Evolutionary conservation across 2,329 filamentous ascomycete genomes (phyloP).

Genomic region (Zasmidium angulare): DNA sequence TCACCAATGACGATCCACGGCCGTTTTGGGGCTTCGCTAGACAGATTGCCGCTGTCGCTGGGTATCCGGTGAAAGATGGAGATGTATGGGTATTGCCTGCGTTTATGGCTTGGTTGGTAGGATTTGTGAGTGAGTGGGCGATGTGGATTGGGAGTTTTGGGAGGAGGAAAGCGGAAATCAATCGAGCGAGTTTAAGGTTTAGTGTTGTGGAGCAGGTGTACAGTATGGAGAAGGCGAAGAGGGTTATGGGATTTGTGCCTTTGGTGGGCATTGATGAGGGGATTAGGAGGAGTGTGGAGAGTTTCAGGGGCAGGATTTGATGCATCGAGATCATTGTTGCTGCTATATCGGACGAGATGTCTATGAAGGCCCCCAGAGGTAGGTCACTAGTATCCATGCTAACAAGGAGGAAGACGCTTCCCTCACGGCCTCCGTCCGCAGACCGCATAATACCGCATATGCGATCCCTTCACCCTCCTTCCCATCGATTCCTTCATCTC

Average conservation of each 20-base stretch:
- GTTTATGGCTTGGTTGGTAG: neutral
- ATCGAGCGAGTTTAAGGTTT: neutral
- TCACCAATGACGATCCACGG: neutral
- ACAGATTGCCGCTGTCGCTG: neutral
- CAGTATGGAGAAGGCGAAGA: neutral
- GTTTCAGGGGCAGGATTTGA: neutral
- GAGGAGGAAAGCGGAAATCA: neutral
- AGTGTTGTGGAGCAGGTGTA: neutral
- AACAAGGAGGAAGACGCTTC: no score
- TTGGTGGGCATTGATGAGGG: neutral
- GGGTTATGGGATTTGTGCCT: neutral
- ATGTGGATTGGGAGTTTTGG: neutral
- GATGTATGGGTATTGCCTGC: neutral
- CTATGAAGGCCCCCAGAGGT: no score
- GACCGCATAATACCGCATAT: neutral
- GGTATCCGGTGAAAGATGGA: neutral
- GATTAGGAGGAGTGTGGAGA: neutral
- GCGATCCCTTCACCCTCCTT: neutral
- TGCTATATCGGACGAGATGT: no score
- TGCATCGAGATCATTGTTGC: no score
- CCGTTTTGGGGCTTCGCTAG: neutral
- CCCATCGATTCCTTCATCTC: neutral
- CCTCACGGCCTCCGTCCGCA: neutral
- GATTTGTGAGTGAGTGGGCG: neutral
- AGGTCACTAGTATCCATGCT: no score